Evolutionary conservation across 352 stramenopile species (phyloP), one percentile per base, ranked within the genome.

Genomic region (Globisporangium radiosum): DNA sequence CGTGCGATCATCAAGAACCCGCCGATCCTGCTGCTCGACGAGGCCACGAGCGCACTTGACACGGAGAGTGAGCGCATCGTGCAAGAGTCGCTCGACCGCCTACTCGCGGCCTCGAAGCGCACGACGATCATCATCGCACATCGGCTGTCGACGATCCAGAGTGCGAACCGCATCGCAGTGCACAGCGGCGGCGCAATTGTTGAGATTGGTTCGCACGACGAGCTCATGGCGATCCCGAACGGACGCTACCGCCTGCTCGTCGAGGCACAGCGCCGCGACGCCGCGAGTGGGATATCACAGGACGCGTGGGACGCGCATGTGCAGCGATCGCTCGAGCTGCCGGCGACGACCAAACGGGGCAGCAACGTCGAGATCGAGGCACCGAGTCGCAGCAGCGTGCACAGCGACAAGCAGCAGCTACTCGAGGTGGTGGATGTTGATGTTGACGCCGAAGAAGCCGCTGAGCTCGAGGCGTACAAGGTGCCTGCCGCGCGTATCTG

Each of bases 181-280:
- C 52, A 54, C 45, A 54, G 47, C 37, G 37, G 44, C 8, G 56
- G 56, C 10, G 15, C 15, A 17, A 49, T 55, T 19, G 56, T 54
- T 5, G 95, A 99, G 68, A 65, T 88, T 10, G 96, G 96, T 6
- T 96, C 84, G 8, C 96, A 99, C 66, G 74, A 90, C 6, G 84
- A 98, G 52, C 73, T 99, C n/a, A 60, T 98, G 56, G 17, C 40
- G 13, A 70, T 82, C 13, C n/a, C 63, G 0, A 51, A 72, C 37
- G 77, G 79, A 7, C 67, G 77, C 19, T 89, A 87, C 55, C 66
- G 66, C 4, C 55, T 19, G 17, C 59, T 89, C 3, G 66, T 89
- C 2, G 19, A 55, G 48, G 59, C 43, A 56, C 47, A 60, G 40
- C 38, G 40, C 15, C 40, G 40, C 6, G 53, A 44, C 40, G 3